Percentiles rank a stretch among this genome's conserved stretches.
These are phyloP conservation scores for Nemania abortiva DNA, from an alignment of 2,329 filamentous ascomycete genomes.

Conservation along the genomic window DNA sequence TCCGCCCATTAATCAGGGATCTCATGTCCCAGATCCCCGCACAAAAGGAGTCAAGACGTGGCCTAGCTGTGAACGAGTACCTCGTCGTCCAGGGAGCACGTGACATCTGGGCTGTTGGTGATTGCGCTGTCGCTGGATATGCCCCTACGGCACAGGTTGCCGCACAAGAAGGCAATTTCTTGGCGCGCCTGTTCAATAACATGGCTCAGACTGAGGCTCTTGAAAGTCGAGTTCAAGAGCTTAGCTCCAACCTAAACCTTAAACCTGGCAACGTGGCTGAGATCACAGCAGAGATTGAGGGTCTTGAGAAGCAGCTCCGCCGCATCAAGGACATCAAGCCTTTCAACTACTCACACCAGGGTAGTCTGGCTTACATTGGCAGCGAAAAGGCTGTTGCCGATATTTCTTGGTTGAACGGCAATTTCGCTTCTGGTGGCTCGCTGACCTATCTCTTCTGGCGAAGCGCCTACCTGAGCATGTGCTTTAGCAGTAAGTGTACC, in stretches of 20 bases:
- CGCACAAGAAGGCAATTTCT: conserved; percentile 93
- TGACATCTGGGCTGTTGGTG: conserved; percentile 97
- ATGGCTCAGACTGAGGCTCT: conserved; percentile 94
- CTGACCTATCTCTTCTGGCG: conserved; percentile 99
- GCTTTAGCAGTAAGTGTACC: conserved; percentile 90
- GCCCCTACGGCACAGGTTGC: conserved; percentile 98
- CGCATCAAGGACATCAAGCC: conserved; percentile 95
- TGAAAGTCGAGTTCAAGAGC: conserved; percentile 78
- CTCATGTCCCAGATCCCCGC: conserved; percentile 92
- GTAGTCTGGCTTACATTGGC: conserved; percentile 95
- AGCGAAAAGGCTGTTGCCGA: conserved; percentile 98
- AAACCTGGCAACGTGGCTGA: conserved; percentile 75
- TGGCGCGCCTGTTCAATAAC: conserved; percentile 96
- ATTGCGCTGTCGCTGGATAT: conserved; percentile 97
- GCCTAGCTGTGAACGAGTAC: conserved; percentile 97
- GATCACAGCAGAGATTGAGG: conserved; percentile 80
- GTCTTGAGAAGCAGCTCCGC: conserved; percentile 85
- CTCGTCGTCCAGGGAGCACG: conserved; percentile 96
- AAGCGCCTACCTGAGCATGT: conserved; percentile 98
- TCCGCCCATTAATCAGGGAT: conserved; percentile 89
- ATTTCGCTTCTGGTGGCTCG: conserved; percentile 91
- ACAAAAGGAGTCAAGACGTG: conserved; percentile 93
- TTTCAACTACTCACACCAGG: conserved; percentile 99
- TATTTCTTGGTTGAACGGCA: conserved; percentile 96
- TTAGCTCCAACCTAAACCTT: conserved; percentile 73